Evolutionary conservation across 2,329 filamentous ascomycete genomes (phyloP).

Genomic region (Gaeumannomyces sp.): DNA sequence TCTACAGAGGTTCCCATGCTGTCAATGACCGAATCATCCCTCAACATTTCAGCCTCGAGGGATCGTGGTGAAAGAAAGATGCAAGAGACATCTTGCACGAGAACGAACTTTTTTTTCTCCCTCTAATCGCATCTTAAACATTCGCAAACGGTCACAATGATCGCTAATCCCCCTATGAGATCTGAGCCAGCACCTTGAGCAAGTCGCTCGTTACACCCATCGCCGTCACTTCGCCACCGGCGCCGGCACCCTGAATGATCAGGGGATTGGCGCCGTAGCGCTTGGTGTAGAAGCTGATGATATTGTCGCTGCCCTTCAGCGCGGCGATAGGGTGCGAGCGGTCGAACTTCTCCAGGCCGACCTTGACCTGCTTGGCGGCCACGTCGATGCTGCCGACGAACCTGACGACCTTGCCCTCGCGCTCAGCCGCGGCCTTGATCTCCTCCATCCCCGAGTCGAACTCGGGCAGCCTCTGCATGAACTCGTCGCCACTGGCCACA

Average conservation of each 20-base stretch:
- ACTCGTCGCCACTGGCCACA: constrained; percentile 72
- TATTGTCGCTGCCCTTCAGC: constrained; percentile 96
- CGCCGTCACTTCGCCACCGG: constrained; percentile 90
- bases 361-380: constrained; percentile 72
- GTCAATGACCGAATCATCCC: too few species aligned
- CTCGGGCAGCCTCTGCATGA: constrained; percentile 69
- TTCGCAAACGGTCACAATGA: too few species aligned
- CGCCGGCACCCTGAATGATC: constrained; percentile 90
- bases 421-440: constrained; percentile 77
- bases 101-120: not conserved
- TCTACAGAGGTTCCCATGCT: too few species aligned
- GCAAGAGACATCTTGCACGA: too few species aligned
- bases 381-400: constrained; percentile 95
- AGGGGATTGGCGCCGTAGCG: constrained; percentile 86
- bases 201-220: constrained; percentile 97
- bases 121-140: not conserved
- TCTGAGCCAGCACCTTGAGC: constrained; percentile 75
- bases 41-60: too few species aligned
- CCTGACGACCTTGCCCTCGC: constrained; percentile 83
- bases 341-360: constrained; percentile 86
- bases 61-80: too few species aligned
- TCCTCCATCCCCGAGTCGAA: constrained; percentile 90
- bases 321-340: constrained; percentile 85
- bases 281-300: constrained; percentile 97
- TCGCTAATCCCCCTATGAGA: constrained; percentile 34